Base-by-base conservation (phyloP, 139 green algal species). In the Chlorella vulgaris region DNA sequence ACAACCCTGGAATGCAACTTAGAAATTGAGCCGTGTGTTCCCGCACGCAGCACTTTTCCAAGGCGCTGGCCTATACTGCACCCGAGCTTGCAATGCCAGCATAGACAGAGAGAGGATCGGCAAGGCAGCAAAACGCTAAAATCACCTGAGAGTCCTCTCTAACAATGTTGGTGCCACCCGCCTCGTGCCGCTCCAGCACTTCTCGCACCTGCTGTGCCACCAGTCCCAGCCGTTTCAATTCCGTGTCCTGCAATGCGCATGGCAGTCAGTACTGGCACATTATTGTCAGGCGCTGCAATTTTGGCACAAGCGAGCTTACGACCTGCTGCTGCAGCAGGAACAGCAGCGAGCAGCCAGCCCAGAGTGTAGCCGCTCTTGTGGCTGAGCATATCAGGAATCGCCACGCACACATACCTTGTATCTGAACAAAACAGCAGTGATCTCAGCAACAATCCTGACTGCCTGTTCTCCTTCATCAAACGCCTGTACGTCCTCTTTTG, bases 181-280 rank as follows among this genome's bases (percentile, higher is more conserved):
- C 71, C 22, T 33, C 24, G 28, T 61, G 26, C 7, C 33, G 47
- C 71, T 51, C 6, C 33, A 78, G 42, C 51, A 28, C 43, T 18
- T 31, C 29, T 50, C 35, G 13, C 71, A 78, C 71, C 50, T 78
- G 71, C 71, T 78, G 71, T 13, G 71, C 71, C 8, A 78, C 21
- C 7, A 67, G 19, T 0, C 71, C 71, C 71, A 78, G 50, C 22
- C 33, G 71, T 50, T 68, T n/a, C 43, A 5, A 31, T 2, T 19
- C 33, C 18, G 29, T 6, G 50, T 33, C 50, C 71, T 78, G 50
- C 33, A 38, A 31, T 71, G 65, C 65, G 35, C 31, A 10, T 21
- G 35, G 26, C 42, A 61, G 42, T 1, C n/a, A 8, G 1, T 74
- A 5, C 21, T 2, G 2, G 38, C 68, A n/a, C n/a, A n/a, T n/a